These are phyloP conservation scores for Fraxinus xanthoxyloides DNA, from an alignment of 305 asterid genomes.

Conservation along the genomic window DNA sequence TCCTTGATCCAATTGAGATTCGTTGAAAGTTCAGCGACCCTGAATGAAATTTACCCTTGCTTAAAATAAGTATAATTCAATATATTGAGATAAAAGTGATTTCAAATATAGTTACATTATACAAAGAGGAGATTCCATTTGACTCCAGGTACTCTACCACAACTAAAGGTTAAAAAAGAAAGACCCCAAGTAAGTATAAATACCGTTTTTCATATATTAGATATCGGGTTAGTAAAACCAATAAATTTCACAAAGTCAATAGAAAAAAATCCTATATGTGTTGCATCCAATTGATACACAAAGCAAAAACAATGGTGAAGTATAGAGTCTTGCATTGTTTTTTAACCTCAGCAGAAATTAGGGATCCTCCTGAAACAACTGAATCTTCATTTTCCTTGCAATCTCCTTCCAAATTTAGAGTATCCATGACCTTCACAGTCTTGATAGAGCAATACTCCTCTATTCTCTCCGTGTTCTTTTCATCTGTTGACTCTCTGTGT, in stretches of 20 bases:
- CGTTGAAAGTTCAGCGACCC: background rate
- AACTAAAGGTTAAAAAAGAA: background rate
- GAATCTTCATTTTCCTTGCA: background rate
- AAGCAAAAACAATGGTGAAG: constrained; percentile 56
- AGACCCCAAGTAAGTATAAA: background rate
- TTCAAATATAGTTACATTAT: background rate
- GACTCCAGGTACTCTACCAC: background rate
- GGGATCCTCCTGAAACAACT: background rate
- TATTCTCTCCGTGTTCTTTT: background rate
- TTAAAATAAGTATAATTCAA: background rate
- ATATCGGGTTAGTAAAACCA: background rate
- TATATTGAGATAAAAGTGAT: background rate
- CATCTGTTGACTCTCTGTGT: background rate
- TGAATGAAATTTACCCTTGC: background rate
- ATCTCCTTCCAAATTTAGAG: background rate
- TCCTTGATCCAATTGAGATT: background rate
- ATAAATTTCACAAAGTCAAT: constrained; percentile 17
- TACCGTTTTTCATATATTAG: background rate
- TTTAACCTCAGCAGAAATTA: background rate
- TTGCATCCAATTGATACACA: constrained; percentile 61
- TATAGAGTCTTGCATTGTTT: constrained; percentile 33
- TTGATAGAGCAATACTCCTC: background rate
- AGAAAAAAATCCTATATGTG: constrained; percentile 22
- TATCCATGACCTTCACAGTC: background rate
- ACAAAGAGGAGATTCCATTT: background rate